Conservation (phyloP, 352 stramenopile genomes). For the Phytophthora quininea region DNA sequence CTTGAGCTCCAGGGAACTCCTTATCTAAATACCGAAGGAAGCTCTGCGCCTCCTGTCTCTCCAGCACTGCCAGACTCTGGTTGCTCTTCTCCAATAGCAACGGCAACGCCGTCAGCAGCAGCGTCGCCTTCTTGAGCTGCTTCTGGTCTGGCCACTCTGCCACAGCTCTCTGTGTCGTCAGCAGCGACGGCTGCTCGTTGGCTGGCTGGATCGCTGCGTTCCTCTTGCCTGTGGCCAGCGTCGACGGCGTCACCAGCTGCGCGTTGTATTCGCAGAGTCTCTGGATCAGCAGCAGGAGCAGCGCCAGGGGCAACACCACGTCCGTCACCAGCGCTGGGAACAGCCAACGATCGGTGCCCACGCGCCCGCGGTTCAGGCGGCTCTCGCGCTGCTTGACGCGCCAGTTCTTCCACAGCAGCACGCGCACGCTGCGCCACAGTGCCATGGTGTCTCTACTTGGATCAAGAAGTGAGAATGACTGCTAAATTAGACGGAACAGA, state of each 20-base stretch:
- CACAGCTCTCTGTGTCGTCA: constrained; percentile 15
- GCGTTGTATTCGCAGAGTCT: constrained; percentile 66
- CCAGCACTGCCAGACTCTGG: constrained; percentile 60
- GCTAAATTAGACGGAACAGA: too few species aligned
- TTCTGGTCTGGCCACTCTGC: not conserved
- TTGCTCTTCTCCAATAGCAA: constrained; percentile 61
- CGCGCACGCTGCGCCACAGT: constrained; percentile 45
- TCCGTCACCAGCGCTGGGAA: constrained; percentile 73
- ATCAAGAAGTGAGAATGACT: not conserved
- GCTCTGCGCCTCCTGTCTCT: constrained; percentile 45
- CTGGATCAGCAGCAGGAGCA: constrained; percentile 67
- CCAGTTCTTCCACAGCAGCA: constrained; percentile 87
- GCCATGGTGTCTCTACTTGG: constrained; percentile 9
- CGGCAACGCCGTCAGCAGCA: constrained; percentile 61
- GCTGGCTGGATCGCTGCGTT: not conserved
- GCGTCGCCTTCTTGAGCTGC: constrained; percentile 28
- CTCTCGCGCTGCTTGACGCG: constrained; percentile 83
- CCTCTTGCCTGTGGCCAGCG: not conserved
- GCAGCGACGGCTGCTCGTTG: not conserved
- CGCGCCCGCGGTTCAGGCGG: constrained; percentile 54
- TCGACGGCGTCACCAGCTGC: constrained; percentile 26
- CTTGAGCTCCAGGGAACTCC: constrained; percentile 42
- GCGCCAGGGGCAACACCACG: constrained; percentile 64
- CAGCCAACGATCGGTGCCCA: constrained; percentile 46
- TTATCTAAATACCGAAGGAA: constrained; percentile 64